Evolutionary conservation across 305 asterid species (phyloP).

Genomic region (Solanum aculeatissimum): DNA sequence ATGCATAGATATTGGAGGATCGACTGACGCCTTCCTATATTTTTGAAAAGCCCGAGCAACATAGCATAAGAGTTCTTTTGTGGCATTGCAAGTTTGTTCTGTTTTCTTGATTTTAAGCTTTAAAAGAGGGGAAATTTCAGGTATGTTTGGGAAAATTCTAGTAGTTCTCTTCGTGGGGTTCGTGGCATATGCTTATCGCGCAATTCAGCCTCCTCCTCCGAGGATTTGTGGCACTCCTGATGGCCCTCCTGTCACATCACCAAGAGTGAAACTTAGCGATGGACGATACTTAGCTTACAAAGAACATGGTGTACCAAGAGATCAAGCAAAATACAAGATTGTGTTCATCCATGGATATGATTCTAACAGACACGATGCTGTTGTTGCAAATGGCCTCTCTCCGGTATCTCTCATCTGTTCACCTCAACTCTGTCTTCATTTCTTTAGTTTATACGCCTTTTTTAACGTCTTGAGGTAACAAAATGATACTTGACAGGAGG

Average conservation of each 20-base stretch:
- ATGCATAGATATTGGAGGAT: neutral
- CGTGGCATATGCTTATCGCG: constrained; percentile 47
- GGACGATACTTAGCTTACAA: constrained; percentile 60
- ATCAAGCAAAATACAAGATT: constrained; percentile 43
- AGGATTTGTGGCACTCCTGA: constrained; percentile 40
- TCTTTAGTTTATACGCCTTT: neutral
- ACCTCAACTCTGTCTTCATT: neutral
- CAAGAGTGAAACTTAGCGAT: constrained; percentile 48
- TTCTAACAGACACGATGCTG: constrained; percentile 32
- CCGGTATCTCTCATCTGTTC: constrained; percentile 17
- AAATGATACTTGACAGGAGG: constrained; percentile 21
- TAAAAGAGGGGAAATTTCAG: constrained; percentile 9
- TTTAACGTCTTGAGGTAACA: neutral
- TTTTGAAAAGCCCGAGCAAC: neutral
- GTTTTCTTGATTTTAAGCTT: neutral
- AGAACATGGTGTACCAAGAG: constrained; percentile 47
- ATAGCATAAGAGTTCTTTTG: neutral
- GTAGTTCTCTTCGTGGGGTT: constrained; percentile 31
- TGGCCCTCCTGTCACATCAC: constrained; percentile 52
- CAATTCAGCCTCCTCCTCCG: constrained; percentile 43
- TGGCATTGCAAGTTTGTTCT: neutral
- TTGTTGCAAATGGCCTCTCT: constrained; percentile 25
- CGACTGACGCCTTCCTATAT: neutral
- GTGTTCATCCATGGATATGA: constrained; percentile 45
- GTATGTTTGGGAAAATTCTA: constrained; percentile 31